phyloP scores from a whole-genome alignment of 2,329 filamentous ascomycete genomes.

The Colletotrichum abscissum region DNA sequence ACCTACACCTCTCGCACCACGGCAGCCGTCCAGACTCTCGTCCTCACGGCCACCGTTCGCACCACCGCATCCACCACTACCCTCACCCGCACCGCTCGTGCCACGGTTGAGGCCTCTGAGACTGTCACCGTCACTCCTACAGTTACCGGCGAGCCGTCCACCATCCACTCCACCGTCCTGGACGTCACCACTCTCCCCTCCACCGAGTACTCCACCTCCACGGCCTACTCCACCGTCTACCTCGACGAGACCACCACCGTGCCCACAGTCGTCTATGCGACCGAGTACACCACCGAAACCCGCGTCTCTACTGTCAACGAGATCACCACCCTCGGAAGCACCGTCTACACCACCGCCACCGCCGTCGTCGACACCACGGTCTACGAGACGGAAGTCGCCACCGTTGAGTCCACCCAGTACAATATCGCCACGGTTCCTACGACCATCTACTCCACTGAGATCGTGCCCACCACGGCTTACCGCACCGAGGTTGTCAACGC shows the following conservation, averaged over 20 bases:
- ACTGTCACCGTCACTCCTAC: conserved; percentile 1
- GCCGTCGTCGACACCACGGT: conserved; percentile 11
- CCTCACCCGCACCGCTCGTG: conserved; percentile 11
- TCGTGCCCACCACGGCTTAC: background rate
- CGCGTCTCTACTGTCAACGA: background rate
- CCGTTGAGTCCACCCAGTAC: conserved; percentile 14
- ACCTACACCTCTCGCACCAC: conserved; percentile 7
- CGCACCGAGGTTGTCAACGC: background rate
- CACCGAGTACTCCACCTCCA: background rate
- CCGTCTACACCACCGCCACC: conserved; percentile 9
- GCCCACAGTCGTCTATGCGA: background rate
- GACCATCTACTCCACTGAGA: conserved; percentile 7
- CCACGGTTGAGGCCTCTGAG: conserved; percentile 4
- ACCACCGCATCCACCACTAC: conserved; percentile 6
- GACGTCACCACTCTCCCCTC: conserved; percentile 10
- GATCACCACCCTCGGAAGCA: conserved; percentile 5
- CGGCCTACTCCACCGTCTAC: conserved; percentile 1
- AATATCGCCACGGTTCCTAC: conserved; percentile 13
- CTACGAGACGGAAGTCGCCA: conserved; percentile 8
- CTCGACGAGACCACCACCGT: conserved; percentile 6
- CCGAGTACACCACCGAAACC: background rate
- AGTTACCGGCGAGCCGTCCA: conserved; percentile 2
- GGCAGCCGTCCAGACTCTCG: background rate
- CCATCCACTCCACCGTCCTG: background rate
- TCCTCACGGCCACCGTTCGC: background rate